Evolutionary conservation across 1,139 yeast species (phyloP), one percentile per base, ranked within the genome.

Genomic region (Geotrichum carabidarum): DNA sequence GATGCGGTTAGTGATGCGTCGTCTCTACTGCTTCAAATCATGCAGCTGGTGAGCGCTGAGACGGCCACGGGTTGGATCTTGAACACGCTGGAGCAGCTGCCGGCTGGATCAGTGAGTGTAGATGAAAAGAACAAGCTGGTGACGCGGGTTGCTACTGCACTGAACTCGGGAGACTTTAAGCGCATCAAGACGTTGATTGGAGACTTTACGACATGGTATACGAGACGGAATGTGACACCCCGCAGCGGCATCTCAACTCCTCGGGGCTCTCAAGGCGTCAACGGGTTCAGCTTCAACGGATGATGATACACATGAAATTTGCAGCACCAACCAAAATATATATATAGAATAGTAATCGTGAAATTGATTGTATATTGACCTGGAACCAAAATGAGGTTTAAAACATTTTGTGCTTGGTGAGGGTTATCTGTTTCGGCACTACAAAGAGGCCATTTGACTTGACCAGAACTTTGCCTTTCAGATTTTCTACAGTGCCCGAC

Each of bases 181-280:
- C 78, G 88, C 63, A 82, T 88, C 36, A 79, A 95, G 63, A 73
- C 81, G 5, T 78, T 86, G 51, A 72, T 90, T 53, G 79, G 81
- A 64, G 94, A 85, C 66, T 91, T 90, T 66, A 81, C 88, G 42
- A 80, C 78, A 54, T 86, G 96, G 88, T 91, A 89, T 69, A 76
- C 86, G 30, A 78, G 96, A 63, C 84, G 90, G 68, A 86, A 88
- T 64, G 77, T 85, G 40, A 47, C 50, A 3, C 50, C 50, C 40
- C 44, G 50, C 14, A 38, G 50, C 15, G 50, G 50, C 12, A 30
- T 38, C 14, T 27, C 44, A 12, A 47, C 50, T 9, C 50, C 50
- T 18, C 17, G 50, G 32, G 44, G 31, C 9, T 38, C 17, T n/a
- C 32, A 47, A 15, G 27, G 32, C n/a, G 34, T 44, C 14, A 34